Evolutionary conservation across 2,329 filamentous ascomycete genomes (phyloP), one percentile per base, ranked within the genome.

Genomic region (Colletotrichum nymphaeae): DNA sequence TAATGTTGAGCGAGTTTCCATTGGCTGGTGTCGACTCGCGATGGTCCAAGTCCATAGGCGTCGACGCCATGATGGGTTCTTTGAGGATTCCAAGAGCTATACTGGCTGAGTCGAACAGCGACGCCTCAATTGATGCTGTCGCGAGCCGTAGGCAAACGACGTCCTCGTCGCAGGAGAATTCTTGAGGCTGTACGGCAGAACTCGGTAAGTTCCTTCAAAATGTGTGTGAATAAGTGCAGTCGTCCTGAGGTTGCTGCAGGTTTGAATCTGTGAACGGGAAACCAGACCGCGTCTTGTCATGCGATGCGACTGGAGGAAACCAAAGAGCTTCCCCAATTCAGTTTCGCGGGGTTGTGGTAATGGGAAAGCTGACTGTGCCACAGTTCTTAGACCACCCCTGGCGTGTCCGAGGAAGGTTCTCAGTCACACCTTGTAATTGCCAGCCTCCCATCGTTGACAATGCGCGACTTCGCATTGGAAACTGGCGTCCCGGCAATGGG

Each of bases 11-110:
- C 1, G 86, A 83, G 76, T 82, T 79, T 75, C 84, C 84, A 63
- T 84, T 85, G 26, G 82, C 79, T n/a, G 82, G 79, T 14, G 84
- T 81, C 24, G 82, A 82, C 35, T 83, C 83, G 32, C 82, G 80
- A 30, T 82, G 81, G 75, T 91, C 89, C 46, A 91, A 76, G 64
- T 91, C 89, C 89, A 91, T 91, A 11, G 87, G 87, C 30, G 85
- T 89, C 28, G 87, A 87, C 58, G 87, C 81, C 88, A 90, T 90
- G 49, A 46, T 71, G 62, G 53, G 24, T 42, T 22, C 58, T 26
- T 37, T 26, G 11, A 9, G 42, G 14, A 46, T 24, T 26, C n/a
- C 9, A 42, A 37, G 11, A 22, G 46, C 46, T 35, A 32, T 52
- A n/a, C 49, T 19, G 63, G n/a, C 19, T 66, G 32, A 12, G 53